Evolutionary conservation across 2,329 filamentous ascomycete species (phyloP), one percentile per base, ranked within the genome.

Genomic region (Beauveria asiatica): DNA sequence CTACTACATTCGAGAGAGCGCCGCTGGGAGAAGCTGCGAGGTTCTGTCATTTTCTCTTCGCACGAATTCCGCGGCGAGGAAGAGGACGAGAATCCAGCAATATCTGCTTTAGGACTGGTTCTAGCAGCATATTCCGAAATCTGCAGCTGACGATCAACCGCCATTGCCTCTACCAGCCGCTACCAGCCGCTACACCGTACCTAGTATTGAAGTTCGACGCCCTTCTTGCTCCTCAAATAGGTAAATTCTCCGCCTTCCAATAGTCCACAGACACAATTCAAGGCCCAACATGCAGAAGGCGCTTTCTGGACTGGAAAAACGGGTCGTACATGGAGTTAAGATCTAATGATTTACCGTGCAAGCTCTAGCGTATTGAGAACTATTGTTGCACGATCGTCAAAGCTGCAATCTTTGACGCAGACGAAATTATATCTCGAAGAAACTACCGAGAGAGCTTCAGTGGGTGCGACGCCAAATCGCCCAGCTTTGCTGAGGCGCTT

Each of bases 1-100:
- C 48, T 13, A 45, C 65, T 65, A 67, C 68, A 72, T 67, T 65
- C 66, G 67, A 63, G 63, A 60, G 44, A 46, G 46, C 42, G 23
- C 33, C 54, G 49, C 56, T 42, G 37, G 46, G 37, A 51, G 37
- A 44, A 13, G 30, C 44, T 30, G 16, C 25, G 44, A 21, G n/a
- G 21, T n/a, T 19, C 17, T 21, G 39, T 41, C 25, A 39, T 33
- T 46, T 41, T 39, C 25, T 52, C 46, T 50, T 17, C 11, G 45
- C 25, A 16, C 25, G 13, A 37, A 6, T 9, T 9, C 7, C 16
- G 19, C 10, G 33, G 21, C 16, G 33, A 49, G 10, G 33, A 16
- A 13, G 19, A 42, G 13, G 19, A n/a, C 13, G 7, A 13, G 13
- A 37, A n/a, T 7, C 1, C 19, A 4, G 23, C 30, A 17, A 27